Conservation (phyloP, 768 basidiomycete genomes). For the Galerina marginata region DNA sequence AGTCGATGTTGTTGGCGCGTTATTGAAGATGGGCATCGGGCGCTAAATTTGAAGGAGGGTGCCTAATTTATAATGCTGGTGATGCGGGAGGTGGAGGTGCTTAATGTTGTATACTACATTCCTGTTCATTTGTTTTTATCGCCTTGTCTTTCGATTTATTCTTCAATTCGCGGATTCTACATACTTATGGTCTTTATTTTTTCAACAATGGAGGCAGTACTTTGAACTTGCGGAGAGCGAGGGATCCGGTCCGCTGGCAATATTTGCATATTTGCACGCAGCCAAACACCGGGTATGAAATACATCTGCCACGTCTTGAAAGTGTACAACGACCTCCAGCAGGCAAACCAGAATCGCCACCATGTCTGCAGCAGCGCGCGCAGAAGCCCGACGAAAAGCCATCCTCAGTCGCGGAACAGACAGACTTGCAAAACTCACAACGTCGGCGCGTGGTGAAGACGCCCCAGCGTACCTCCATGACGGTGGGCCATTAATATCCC, state of each 20-base stretch:
- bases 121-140: conserved; percentile 4
- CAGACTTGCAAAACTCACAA: conserved; percentile 80
- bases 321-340: not conserved
- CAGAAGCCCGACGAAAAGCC: conserved; percentile 79
- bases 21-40: conserved; percentile 86
- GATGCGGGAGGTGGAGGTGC: not conserved
- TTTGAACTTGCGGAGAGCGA: no score
- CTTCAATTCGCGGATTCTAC: conserved; percentile 2
- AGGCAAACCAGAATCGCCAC: not conserved
- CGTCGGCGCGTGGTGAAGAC: conserved; percentile 73
- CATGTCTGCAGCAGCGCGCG: conserved; percentile 63
- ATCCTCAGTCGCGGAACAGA: conserved; percentile 75
- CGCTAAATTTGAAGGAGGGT: conserved; percentile 40
- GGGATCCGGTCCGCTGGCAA: no score
- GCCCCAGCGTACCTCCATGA: conserved; percentile 58
- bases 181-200: not conserved
- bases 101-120: conserved; percentile 8
- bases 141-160: not conserved
- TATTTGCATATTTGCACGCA: not conserved
- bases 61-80: not conserved
- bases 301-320: conserved; percentile 25
- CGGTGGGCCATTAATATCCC: conserved; percentile 39
- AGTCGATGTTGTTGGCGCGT: conserved; percentile 87
- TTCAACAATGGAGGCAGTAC: no score
- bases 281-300: conserved; percentile 28